phyloP scores from a whole-genome alignment of 805 yeast genomes.

The Alloascoidea africana region DNA sequence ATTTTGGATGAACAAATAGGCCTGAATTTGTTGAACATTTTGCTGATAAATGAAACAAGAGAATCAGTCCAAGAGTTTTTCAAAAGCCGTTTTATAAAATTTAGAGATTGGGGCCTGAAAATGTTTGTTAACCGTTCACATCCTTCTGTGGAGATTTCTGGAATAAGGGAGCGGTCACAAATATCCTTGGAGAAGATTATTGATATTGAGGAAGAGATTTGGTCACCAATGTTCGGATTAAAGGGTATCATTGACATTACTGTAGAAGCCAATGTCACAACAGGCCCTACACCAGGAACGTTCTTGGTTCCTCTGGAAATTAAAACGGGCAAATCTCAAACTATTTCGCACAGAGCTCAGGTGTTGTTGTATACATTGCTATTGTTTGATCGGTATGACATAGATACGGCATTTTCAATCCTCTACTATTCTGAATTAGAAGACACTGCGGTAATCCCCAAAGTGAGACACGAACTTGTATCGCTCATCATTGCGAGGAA shows the following conservation, averaged over 20 bases:
- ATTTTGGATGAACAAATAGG: constrained; percentile 15
- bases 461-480: constrained; percentile 40
- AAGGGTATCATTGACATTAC: constrained; percentile 88
- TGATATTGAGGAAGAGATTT: constrained; percentile 80
- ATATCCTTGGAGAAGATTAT: constrained; percentile 48
- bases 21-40: constrained; percentile 21
- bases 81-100: constrained; percentile 35
- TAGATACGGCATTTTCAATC: constrained; percentile 47
- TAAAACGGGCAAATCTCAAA: constrained; percentile 61
- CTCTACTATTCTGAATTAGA: constrained; percentile 59
- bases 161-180: constrained; percentile 12
- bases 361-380: constrained; percentile 68
- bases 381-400: constrained; percentile 64
- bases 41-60: constrained; percentile 35
- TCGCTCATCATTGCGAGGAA: constrained; percentile 63
- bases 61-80: constrained; percentile 29
- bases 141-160: constrained; percentile 3
- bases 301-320: constrained; percentile 71
- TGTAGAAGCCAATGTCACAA: constrained; percentile 38
- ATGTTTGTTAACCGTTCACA: constrained; percentile 16
- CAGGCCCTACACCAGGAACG: constrained; percentile 21
- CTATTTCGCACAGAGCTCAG: constrained; percentile 70
- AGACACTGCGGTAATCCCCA: constrained; percentile 37
- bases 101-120: constrained; percentile 34
- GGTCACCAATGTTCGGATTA: constrained; percentile 85